A percentile compares a stretch with the other conserved stretches of the same genome.
Conservation (phyloP, 257 asterid species). For the Forsythia viridissima region DNA sequence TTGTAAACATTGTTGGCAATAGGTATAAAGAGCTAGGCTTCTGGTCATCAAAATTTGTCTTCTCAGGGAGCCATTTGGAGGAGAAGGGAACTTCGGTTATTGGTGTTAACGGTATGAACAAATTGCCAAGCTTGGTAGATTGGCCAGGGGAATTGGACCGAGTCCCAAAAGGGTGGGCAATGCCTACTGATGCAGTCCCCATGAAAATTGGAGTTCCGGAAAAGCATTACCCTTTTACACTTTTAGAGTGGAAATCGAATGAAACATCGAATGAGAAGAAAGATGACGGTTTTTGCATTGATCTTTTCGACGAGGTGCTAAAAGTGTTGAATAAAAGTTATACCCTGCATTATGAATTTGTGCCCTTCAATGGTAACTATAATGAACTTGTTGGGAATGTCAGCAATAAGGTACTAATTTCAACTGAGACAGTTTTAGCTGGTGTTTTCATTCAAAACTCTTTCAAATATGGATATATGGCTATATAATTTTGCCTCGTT, state of each 20-base stretch:
- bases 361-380: constrained; percentile 29
- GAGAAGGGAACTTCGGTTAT: background rate
- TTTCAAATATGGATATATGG: background rate
- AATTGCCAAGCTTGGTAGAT: constrained; percentile 13
- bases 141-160: constrained; percentile 48
- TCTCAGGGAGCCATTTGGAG: constrained; percentile 12
- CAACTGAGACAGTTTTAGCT: background rate
- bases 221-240: too few relatives aligned
- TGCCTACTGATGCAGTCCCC: constrained; percentile 37
- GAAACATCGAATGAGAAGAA: background rate
- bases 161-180: constrained; percentile 49
- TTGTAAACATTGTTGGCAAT: constrained; percentile 40
- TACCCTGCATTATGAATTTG: constrained; percentile 30
- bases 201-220: constrained; percentile 48
- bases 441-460: background rate
- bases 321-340: constrained; percentile 29
- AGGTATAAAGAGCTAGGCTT: constrained; percentile 37
- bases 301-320: constrained; percentile 27
- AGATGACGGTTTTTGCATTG: constrained; percentile 40
- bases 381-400: constrained; percentile 27
- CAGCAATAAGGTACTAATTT: constrained; percentile 26
- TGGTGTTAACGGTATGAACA: background rate
- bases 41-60: constrained; percentile 38
- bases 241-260: too few relatives aligned
- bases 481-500: background rate